Percentiles rank a stretch among this genome's conserved stretches.
These are phyloP conservation scores for Phytophthora meadii DNA, from an alignment of 352 stramenopile genomes.

Conservation along the genomic window DNA sequence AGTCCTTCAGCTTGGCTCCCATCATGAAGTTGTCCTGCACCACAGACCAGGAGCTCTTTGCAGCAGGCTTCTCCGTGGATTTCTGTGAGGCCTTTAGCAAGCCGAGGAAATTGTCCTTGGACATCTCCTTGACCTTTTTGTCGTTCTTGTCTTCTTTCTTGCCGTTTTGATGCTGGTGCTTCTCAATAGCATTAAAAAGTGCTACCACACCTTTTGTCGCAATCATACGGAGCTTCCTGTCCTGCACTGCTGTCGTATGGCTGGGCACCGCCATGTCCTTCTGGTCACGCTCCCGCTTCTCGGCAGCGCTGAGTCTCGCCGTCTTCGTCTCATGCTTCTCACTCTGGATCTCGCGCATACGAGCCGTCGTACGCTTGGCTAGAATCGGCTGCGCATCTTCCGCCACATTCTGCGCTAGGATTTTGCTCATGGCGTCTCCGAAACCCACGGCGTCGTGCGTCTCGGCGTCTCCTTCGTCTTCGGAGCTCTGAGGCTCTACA, in stretches of 20 bases:
- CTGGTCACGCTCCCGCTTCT: slow-evolving; percentile 78
- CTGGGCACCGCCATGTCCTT: slow-evolving; percentile 80
- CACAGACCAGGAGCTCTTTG: slow-evolving; percentile 82
- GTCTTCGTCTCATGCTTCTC: slow-evolving; percentile 81
- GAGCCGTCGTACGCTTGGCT: slow-evolving; percentile 82
- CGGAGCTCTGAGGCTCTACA: slow-evolving; percentile 11
- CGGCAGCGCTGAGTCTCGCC: slow-evolving; percentile 66
- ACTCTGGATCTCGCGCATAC: slow-evolving; percentile 83
- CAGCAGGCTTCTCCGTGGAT: slow-evolving; percentile 20
- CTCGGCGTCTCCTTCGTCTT: slow-evolving; percentile 39
- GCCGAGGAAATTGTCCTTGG: slow-evolving; percentile 84
- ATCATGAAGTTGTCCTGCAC: slow-evolving; percentile 90
- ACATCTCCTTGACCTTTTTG: slow-evolving; percentile 88
- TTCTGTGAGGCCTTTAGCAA: slow-evolving; percentile 74
- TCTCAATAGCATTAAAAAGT: slow-evolving; percentile 87
- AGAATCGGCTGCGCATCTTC: slow-evolving; percentile 79
- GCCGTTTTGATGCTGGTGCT: slow-evolving; percentile 81
- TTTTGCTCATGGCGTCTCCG: slow-evolving; percentile 89
- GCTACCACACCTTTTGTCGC: slow-evolving; percentile 88
- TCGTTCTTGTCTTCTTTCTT: slow-evolving; percentile 67
- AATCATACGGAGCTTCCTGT: slow-evolving; percentile 79
- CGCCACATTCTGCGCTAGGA: slow-evolving; percentile 76
- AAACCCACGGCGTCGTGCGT: slow-evolving; percentile 78
- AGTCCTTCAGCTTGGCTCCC: slow-evolving; percentile 88
- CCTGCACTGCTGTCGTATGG: slow-evolving; percentile 62